A percentile compares a stretch with the other conserved stretches of the same genome.
Evolutionary conservation across 805 yeast species (phyloP).

Genomic region (Wickerhamiella azymoides): DNA sequence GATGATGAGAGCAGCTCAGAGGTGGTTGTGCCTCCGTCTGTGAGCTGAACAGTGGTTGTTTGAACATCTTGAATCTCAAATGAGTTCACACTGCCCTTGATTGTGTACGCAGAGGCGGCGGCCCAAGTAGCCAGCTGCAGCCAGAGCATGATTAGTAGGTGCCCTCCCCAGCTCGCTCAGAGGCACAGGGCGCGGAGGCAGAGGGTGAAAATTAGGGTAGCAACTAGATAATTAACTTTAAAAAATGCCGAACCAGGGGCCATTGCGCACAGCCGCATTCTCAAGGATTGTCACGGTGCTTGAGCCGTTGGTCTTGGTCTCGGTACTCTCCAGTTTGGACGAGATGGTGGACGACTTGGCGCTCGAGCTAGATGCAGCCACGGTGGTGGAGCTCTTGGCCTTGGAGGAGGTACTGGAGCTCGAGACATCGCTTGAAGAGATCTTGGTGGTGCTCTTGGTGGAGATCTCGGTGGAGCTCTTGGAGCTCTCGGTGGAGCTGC

Average conservation of each 20-base stretch:
- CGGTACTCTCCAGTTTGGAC: not conserved
- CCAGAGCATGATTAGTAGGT: not conserved
- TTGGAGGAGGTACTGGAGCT: not conserved
- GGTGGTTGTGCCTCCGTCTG: constrained; percentile 5
- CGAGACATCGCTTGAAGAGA: not conserved
- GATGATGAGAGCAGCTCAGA: constrained; percentile 7
- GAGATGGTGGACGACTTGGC: no score
- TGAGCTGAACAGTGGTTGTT: constrained; percentile 2
- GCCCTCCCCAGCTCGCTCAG: not conserved
- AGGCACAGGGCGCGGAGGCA: no score
- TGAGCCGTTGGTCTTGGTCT: no score
- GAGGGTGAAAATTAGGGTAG: not conserved
- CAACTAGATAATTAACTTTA: no score
- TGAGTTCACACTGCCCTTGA: constrained; percentile 4
- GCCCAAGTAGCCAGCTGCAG: not conserved
- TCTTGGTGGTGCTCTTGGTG: no score
- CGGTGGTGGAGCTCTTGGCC: not conserved
- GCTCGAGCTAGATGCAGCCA: not conserved
- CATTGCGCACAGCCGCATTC: not conserved
- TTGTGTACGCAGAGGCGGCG: constrained; percentile 1
- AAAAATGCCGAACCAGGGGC: not conserved
- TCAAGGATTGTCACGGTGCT: not conserved
- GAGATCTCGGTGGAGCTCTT: no score
- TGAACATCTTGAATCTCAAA: not conserved
- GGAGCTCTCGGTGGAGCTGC: no score